phyloP scores from a whole-genome alignment of 1,284 basidiomycete genomes.

The Cryptococcus jaspeensis region DNA sequence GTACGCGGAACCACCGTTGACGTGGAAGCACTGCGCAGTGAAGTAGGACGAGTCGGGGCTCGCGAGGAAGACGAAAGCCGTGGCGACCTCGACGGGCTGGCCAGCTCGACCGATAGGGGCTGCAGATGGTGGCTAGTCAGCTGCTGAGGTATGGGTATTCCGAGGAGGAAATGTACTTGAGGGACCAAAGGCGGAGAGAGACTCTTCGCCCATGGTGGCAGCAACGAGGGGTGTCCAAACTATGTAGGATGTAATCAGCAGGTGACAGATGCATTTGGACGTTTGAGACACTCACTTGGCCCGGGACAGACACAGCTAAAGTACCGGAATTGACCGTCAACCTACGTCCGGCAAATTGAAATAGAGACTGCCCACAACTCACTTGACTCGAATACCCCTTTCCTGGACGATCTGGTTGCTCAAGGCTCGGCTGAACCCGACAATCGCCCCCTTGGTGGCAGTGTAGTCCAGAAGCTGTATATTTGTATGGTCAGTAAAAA shows the following conservation, averaged over 20 bases:
- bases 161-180: conserved; percentile 28
- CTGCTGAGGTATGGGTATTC: background rate
- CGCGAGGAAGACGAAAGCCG: conserved; percentile 59
- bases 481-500: too few relatives aligned
- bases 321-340: too few relatives aligned
- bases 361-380: conserved; percentile 16
- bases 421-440: conserved; percentile 55
- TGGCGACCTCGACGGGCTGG: conserved; percentile 61
- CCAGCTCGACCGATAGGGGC: conserved; percentile 58
- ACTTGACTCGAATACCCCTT: conserved; percentile 58
- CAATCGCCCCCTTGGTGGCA: conserved; percentile 60
- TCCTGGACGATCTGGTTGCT: conserved; percentile 60
- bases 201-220: conserved; percentile 57
- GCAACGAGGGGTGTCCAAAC: conserved; percentile 59
- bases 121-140: background rate
- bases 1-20: conserved; percentile 34
- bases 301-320: conserved; percentile 55
- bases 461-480: conserved; percentile 58
- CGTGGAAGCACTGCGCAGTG: conserved; percentile 47
- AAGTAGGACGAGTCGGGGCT: conserved; percentile 59
- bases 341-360: too few relatives aligned
- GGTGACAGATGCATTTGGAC: background rate
- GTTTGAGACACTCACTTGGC: conserved; percentile 20
- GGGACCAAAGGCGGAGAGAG: conserved; percentile 54
- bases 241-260: conserved; percentile 17